Percentiles rank a stretch among this genome's conserved stretches.
Conservation (phyloP, 169 alveolate species). For the Neospora caninum region DNA sequence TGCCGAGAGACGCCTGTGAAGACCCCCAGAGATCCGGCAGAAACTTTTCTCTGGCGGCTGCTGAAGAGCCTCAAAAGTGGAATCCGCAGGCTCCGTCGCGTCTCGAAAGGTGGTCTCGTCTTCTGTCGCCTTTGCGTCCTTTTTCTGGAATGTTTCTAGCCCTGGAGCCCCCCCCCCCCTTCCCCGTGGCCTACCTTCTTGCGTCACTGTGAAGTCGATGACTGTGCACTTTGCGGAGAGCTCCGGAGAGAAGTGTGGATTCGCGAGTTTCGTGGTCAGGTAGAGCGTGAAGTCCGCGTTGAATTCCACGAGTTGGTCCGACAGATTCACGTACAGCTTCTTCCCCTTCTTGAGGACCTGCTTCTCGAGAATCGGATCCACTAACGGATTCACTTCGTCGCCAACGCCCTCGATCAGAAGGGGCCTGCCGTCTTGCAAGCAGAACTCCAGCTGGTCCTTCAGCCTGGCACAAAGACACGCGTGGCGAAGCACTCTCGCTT, state of each 20-base stretch:
- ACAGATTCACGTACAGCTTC: slow-evolving; percentile 82
- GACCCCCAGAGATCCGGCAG: too few species aligned
- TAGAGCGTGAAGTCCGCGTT: slow-evolving; percentile 84
- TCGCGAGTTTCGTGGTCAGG: slow-evolving; percentile 93
- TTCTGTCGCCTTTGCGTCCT: too few species aligned
- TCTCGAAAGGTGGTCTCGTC: too few species aligned
- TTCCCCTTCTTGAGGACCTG: slow-evolving; percentile 91
- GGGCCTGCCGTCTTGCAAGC: slow-evolving; percentile 92
- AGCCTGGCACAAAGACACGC: slow-evolving; percentile 73
- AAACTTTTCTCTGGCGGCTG: too few species aligned
- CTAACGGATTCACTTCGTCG: slow-evolving; percentile 94
- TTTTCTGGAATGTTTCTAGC: too few species aligned
- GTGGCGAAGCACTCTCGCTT: too few species aligned
- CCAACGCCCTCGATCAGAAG: slow-evolving; percentile 95
- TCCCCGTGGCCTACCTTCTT: slow-evolving; percentile 72
- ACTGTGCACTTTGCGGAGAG: slow-evolving; percentile 95
- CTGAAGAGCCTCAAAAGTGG: too few species aligned
- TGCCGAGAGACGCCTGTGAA: too few species aligned
- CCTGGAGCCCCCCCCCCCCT: too few species aligned
- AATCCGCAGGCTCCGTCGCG: too few species aligned
- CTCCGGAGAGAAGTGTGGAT: slow-evolving; percentile 98
- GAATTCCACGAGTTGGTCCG: slow-evolving; percentile 85
- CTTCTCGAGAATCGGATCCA: slow-evolving; percentile 95
- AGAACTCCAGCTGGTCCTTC: slow-evolving; percentile 92
- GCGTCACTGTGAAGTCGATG: slow-evolving; percentile 97